A percentile compares a stretch with the other conserved stretches of the same genome.
phyloP scores from a whole-genome alignment of 1,284 basidiomycete species.

The Austroboletus novae-zelandiae region DNA sequence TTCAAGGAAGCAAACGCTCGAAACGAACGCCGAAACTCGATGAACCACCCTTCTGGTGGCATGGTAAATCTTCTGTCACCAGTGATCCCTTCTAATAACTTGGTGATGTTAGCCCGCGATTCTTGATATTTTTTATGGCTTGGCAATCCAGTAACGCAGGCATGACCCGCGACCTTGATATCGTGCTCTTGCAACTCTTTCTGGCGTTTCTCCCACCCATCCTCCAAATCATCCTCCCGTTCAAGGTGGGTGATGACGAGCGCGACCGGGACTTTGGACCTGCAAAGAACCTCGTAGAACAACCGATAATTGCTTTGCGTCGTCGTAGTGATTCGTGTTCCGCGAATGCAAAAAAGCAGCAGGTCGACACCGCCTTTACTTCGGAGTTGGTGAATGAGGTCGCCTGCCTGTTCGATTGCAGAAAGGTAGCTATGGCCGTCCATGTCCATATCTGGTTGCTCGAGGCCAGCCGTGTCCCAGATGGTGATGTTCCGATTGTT shows the following conservation, averaged over 20 bases:
- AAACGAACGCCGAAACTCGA: slow-evolving; percentile 26
- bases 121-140: slow-evolving; percentile 25
- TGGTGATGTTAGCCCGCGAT: slow-evolving; percentile 18
- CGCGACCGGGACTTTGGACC: background rate
- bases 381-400: slow-evolving; percentile 28
- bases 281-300: background rate
- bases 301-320: background rate
- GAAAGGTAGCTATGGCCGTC: slow-evolving; percentile 20
- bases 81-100: slow-evolving; percentile 15
- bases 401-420: slow-evolving; percentile 35
- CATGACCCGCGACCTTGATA: slow-evolving; percentile 1
- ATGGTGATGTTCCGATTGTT: slow-evolving; percentile 3
- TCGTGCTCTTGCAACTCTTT: background rate
- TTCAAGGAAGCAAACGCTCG: slow-evolving; percentile 28
- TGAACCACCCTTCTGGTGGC: slow-evolving; percentile 14
- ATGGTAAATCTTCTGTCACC: background rate
- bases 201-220: slow-evolving; percentile 21
- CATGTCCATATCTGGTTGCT: slow-evolving; percentile 32
- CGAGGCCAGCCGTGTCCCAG: slow-evolving; percentile 31
- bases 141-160: slow-evolving; percentile 25
- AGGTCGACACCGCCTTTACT: background rate
- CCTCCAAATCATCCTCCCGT: background rate
- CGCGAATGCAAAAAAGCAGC: background rate
- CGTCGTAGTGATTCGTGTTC: background rate
- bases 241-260: background rate